Percentiles rank a stretch among this genome's conserved stretches.
Evolutionary conservation across 2,329 filamentous ascomycete species (phyloP).

Genomic region (Fonsecaea nubica): DNA sequence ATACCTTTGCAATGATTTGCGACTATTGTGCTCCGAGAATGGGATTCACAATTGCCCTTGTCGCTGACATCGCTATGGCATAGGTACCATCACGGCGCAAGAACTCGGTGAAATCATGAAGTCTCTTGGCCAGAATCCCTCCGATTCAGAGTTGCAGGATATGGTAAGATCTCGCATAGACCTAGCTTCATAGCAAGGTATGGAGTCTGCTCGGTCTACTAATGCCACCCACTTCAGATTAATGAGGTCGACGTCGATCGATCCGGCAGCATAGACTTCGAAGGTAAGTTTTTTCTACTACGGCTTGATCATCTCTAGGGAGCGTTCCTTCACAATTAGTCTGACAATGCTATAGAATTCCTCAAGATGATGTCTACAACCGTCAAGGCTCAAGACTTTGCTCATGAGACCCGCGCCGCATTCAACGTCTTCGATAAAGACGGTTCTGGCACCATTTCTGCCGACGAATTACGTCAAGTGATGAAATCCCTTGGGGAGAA

Average conservation of each 20-base stretch:
- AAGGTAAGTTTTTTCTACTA: constrained; percentile 50
- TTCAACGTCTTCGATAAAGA: constrained; percentile 71
- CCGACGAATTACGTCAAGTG: constrained; percentile 66
- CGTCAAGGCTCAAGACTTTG: constrained; percentile 67
- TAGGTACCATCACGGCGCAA: constrained; percentile 68
- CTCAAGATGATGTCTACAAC: constrained; percentile 70
- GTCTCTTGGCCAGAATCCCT: constrained; percentile 68
- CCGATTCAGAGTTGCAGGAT: constrained; percentile 67
- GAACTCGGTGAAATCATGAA: constrained; percentile 70
- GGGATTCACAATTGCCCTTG: background rate
- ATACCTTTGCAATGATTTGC: constrained; percentile 10
- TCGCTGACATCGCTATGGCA: constrained; percentile 16
- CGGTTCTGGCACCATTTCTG: constrained; percentile 69
- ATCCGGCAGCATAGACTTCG: constrained; percentile 70
- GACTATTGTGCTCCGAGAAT: background rate
- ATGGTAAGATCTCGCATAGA: constrained; percentile 48
- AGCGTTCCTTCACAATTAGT: too few relatives aligned
- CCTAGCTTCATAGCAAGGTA: background rate
- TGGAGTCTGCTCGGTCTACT: background rate
- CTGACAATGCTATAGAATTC: constrained; percentile 58
- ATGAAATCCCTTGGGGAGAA: constrained; percentile 71
- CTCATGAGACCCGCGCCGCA: constrained; percentile 69
- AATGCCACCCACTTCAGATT: constrained; percentile 47
- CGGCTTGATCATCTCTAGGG: background rate
- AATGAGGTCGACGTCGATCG: constrained; percentile 71